A percentile compares a stretch with the other conserved stretches of the same genome.
Conservation (phyloP, 352 stramenopile species). For the Phytophthora litchii region DNA sequence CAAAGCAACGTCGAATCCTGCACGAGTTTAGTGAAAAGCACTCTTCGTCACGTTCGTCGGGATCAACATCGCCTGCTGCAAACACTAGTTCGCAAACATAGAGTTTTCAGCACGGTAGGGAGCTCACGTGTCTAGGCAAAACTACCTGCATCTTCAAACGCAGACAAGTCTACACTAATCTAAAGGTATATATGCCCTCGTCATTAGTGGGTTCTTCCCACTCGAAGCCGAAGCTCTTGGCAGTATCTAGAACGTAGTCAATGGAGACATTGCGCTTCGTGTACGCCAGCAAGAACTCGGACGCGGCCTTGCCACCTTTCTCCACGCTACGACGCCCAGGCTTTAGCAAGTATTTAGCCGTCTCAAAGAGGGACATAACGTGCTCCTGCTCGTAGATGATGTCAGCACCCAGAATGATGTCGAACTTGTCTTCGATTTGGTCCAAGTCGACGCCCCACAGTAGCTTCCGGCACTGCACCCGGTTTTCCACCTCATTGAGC, state of each 20-base stretch:
- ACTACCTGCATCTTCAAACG: slow-evolving; percentile 7
- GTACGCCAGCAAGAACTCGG: slow-evolving; percentile 63
- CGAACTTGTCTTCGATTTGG: slow-evolving; percentile 50
- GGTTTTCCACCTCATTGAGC: slow-evolving; percentile 49
- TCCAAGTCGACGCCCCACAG: slow-evolving; percentile 54
- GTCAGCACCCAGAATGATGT: slow-evolving; percentile 60
- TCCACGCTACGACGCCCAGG: slow-evolving; percentile 25
- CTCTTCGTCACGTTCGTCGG: slow-evolving; percentile 7
- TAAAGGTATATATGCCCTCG: slow-evolving; percentile 68
- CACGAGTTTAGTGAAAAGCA: slow-evolving; percentile 39
- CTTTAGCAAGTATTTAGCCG: slow-evolving; percentile 50
- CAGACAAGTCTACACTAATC: slow-evolving; percentile 39
- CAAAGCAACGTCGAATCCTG: slow-evolving; percentile 63
- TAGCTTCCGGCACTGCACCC: slow-evolving; percentile 52
- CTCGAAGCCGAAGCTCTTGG: slow-evolving; percentile 65
- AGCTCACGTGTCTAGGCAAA: slow-evolving; percentile 6
- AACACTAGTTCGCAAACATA: slow-evolving; percentile 9
- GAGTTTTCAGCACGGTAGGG: neutral
- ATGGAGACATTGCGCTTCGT: slow-evolving; percentile 75
- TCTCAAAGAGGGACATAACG: slow-evolving; percentile 59
- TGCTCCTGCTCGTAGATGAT: slow-evolving; percentile 74
- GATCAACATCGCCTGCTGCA: slow-evolving; percentile 1
- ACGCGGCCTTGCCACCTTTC: slow-evolving; percentile 25
- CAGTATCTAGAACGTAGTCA: slow-evolving; percentile 62
- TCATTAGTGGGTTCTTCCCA: slow-evolving; percentile 53